These are phyloP conservation scores for Cladophialophora psammophila DNA, from an alignment of 2,329 filamentous ascomycete genomes.

Conservation along the genomic window DNA sequence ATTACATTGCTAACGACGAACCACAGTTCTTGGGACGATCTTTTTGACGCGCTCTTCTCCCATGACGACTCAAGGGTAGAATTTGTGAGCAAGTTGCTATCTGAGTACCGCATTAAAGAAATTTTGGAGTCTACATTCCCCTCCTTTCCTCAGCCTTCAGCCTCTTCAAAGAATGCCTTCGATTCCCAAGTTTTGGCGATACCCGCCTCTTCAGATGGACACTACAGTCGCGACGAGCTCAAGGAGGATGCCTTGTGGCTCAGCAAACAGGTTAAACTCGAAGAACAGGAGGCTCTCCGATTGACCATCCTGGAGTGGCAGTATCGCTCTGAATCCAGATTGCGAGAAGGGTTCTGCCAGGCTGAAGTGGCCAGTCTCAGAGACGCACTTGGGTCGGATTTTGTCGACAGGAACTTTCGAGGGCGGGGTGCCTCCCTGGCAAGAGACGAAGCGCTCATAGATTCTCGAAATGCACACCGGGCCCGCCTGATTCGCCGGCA, in stretches of 20 bases:
- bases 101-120: slow-evolving; percentile 27
- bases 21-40: slow-evolving; percentile 37
- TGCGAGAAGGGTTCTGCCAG: slow-evolving; percentile 74
- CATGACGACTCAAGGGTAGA: slow-evolving; percentile 25
- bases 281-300: slow-evolving; percentile 81
- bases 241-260: slow-evolving; percentile 89
- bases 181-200: slow-evolving; percentile 88
- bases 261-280: slow-evolving; percentile 76
- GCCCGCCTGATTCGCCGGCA: slow-evolving; percentile 75
- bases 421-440: slow-evolving; percentile 35
- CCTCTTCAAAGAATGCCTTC: slow-evolving; percentile 70
- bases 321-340: slow-evolving; percentile 73
- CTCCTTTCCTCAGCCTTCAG: slow-evolving; percentile 24
- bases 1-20: slow-evolving; percentile 19
- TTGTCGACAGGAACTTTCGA: slow-evolving; percentile 63
- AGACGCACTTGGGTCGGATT: slow-evolving; percentile 72
- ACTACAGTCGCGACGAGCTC: slow-evolving; percentile 77
- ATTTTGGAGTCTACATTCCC: slow-evolving; percentile 30
- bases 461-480: slow-evolving; percentile 67
- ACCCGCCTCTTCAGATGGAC: slow-evolving; percentile 68
- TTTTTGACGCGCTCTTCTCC: slow-evolving; percentile 33
- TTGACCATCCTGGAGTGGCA: slow-evolving; percentile 86
- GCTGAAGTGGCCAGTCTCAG: slow-evolving; percentile 80
- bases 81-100: slow-evolving; percentile 27
- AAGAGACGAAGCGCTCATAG: slow-evolving; percentile 57